phyloP scores from a whole-genome alignment of 495 filamentous ascomycete species.

The Antarctomyces pellizariae region DNA sequence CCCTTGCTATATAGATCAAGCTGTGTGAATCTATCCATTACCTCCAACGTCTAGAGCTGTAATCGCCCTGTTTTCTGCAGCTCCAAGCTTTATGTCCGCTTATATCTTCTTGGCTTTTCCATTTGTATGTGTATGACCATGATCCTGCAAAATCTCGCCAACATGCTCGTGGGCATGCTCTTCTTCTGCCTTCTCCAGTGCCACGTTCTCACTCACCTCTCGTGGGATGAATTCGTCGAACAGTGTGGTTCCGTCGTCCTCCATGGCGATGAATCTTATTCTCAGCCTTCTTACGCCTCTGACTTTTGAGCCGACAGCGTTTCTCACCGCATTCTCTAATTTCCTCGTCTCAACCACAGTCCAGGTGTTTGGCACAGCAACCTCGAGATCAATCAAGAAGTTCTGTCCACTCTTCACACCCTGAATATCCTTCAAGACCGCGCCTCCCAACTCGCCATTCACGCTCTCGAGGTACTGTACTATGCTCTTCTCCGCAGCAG shows the following conservation, averaged over 20 bases:
- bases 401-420: slow-evolving; percentile 91
- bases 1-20: too few species aligned
- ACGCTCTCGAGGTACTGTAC: slow-evolving; percentile 19
- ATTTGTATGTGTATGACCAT: slow-evolving; percentile 5
- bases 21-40: too few species aligned
- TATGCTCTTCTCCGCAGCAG: slow-evolving; percentile 35
- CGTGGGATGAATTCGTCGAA: slow-evolving; percentile 59
- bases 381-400: slow-evolving; percentile 68
- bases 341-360: slow-evolving; percentile 39
- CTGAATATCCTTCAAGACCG: slow-evolving; percentile 45
- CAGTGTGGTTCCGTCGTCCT: slow-evolving; percentile 24
- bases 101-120: slow-evolving; percentile 9
- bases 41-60: too few species aligned
- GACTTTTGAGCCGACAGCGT: slow-evolving; percentile 45
- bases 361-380: slow-evolving; percentile 53
- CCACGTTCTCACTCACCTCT: slow-evolving; percentile 34
- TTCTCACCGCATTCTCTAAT: slow-evolving; percentile 49
- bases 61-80: too few species aligned
- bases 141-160: slow-evolving; percentile 8
- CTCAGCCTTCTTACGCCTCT: slow-evolving; percentile 60
- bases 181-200: slow-evolving; percentile 49
- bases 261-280: slow-evolving; percentile 56
- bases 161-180: slow-evolving; percentile 23
- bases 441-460: slow-evolving; percentile 35
- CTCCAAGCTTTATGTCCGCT: too few species aligned